These are phyloP conservation scores for Aspergillus clavatus DNA, from an alignment of 2,329 filamentous ascomycete genomes.

Conservation along the genomic window DNA sequence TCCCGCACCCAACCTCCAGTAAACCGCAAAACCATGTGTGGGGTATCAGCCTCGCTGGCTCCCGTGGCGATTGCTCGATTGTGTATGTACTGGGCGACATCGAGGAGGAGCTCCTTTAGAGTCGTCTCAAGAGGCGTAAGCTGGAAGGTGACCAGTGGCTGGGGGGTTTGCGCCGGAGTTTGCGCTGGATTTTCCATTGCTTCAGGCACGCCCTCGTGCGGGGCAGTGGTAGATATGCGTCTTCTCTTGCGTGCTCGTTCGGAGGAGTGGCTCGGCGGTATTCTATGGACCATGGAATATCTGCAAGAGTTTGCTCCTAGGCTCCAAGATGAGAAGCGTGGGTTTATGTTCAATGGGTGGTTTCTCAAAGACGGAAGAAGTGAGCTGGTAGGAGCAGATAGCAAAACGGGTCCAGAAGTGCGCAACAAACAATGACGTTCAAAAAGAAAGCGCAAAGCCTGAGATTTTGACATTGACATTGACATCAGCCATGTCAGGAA, in stretches of 20 bases:
- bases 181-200: constrained; percentile 17
- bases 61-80: constrained; percentile 38
- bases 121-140: constrained; percentile 68
- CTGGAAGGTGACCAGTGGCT: constrained; percentile 39
- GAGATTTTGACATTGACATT: constrained; percentile 24
- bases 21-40: constrained; percentile 41
- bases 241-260: constrained; percentile 30
- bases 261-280: constrained; percentile 12
- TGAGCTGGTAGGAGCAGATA: constrained; percentile 9
- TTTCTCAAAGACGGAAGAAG: constrained; percentile 9
- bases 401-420: constrained; percentile 10
- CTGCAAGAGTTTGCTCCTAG: background rate
- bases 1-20: constrained; percentile 50
- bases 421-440: constrained; percentile 12
- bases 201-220: constrained; percentile 18
- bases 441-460: constrained; percentile 12
- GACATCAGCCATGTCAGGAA: constrained; percentile 13
- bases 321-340: constrained; percentile 4
- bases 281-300: constrained; percentile 26
- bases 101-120: constrained; percentile 70
- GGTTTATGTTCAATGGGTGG: constrained; percentile 7
- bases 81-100: constrained; percentile 68
- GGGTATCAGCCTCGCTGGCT: constrained; percentile 17
- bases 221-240: constrained; percentile 23
- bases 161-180: constrained; percentile 1